Evolutionary conservation across 352 stramenopile species (phyloP).

Genomic region (Stramenopiles sp.): DNA sequence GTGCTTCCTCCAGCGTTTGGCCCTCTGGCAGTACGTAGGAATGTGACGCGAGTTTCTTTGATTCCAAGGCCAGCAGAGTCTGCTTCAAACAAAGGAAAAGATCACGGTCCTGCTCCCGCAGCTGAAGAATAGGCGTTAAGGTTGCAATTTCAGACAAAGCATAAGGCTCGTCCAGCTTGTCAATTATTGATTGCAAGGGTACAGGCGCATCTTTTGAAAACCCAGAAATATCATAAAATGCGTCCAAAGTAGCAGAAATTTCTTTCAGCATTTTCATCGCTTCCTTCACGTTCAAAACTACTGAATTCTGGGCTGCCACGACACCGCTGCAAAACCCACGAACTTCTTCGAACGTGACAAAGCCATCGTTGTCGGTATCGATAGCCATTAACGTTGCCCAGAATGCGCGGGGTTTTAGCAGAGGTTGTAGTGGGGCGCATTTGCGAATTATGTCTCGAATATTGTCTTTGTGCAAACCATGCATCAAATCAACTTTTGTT

Average conservation of each 20-base stretch:
- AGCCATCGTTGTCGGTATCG: neutral
- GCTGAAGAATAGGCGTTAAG: neutral
- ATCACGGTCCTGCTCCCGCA: neutral
- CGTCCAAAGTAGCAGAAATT: neutral
- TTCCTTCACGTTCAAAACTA: neutral
- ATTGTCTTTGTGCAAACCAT: neutral
- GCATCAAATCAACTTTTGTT: neutral
- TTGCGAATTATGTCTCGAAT: neutral
- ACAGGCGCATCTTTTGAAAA: neutral
- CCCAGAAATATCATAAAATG: neutral
- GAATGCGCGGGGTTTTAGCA: neutral
- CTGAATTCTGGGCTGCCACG: neutral
- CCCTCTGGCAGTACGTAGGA: neutral
- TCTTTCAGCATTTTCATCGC: neutral
- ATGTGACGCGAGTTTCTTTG: too few species aligned
- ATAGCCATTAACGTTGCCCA: conserved; percentile 2
- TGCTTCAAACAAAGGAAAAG: neutral
- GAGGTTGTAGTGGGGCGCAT: neutral
- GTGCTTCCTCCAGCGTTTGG: neutral
- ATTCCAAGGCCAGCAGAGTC: neutral
- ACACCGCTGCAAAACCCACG: neutral
- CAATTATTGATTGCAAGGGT: neutral
- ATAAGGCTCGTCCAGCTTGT: neutral
- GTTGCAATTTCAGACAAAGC: neutral
- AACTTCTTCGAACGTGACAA: neutral